These are phyloP conservation scores for Beauveria sp. DNA, from an alignment of 2,329 filamentous ascomycete genomes.

Conservation along the genomic window DNA sequence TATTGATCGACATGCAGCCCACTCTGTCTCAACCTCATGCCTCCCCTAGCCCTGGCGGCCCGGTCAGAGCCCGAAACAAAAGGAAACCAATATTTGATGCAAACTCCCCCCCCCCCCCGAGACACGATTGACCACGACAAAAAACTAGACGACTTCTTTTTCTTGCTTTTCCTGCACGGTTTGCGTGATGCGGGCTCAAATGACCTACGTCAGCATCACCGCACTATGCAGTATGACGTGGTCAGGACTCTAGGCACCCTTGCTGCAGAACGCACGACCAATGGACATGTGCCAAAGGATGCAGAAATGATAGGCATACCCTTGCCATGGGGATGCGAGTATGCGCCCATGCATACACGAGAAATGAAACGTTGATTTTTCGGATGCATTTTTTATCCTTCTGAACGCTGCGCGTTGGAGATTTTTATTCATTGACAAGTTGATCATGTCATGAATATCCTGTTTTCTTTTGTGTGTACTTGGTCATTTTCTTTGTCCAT, in stretches of 20 bases:
- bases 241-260: neutral
- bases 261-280: neutral
- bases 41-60: neutral
- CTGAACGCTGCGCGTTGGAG: neutral
- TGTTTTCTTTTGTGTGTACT: neutral
- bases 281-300: neutral
- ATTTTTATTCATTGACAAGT: neutral
- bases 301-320: neutral
- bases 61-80: neutral
- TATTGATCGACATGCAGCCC: conserved; percentile 3
- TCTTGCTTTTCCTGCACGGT: neutral
- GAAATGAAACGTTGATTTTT: conserved; percentile 1
- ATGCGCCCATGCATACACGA: neutral
- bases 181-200: neutral
- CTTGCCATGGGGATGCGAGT: neutral
- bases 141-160: neutral
- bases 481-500: neutral
- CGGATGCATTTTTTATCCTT: neutral
- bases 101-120: no score
- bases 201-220: neutral
- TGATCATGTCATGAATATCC: neutral
- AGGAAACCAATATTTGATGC: neutral
- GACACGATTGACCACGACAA: neutral
- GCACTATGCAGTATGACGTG: conserved; percentile 5
- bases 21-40: neutral